Evolutionary conservation across 192 early-diverging fungal species (phyloP), one percentile per base, ranked within the genome.

Genomic region (Piromyces finnis): DNA sequence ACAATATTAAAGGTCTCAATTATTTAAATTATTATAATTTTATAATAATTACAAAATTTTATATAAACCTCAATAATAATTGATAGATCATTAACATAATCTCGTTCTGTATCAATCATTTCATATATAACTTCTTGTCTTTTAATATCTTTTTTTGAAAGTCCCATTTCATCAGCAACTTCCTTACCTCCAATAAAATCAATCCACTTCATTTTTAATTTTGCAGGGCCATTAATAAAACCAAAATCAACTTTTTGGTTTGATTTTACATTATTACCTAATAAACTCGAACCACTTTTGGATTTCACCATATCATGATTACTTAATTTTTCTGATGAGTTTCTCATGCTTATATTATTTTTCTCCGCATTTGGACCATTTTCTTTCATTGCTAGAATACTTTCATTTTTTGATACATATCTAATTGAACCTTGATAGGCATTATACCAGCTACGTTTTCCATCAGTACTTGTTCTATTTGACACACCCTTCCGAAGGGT

Each of bases 41-140:
- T n/a, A 14, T 37, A 37, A 9, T 14, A 14, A 37, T 14, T 12
- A 37, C 14, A 1, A 14, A 37, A 37, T 14, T 37, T 12, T 14
- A 9, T 51, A 68, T n/a, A 26, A 22, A 96, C 93, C 79, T 94
- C 90, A 6, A 95, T 89, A 18, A 96, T 87, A 39, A 93, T 89
- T 59, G 93, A 88, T 32, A 99, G 88, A 88, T 99, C 97, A 30
- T 90, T 87, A 28, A 95, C 90, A 82, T 96, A 99, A 82, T 96
- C 95, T 27, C 89, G 88, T 87, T 99, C 97, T 1, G 96, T 97
- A 78, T 91, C 88, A 28, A 96, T 88, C 11, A 97, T 92, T 83
- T 99, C 97, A 83, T 92, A 94, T 78, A 99, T 97, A 26, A 97
- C 93, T 85, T 99, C 97, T 81, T 99, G 97, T 77, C 97, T 88